Evolutionary conservation across 148 eudicot genomes (phyloP), one percentile per base, ranked within the genome.

Genomic region (Silene uniflora): DNA sequence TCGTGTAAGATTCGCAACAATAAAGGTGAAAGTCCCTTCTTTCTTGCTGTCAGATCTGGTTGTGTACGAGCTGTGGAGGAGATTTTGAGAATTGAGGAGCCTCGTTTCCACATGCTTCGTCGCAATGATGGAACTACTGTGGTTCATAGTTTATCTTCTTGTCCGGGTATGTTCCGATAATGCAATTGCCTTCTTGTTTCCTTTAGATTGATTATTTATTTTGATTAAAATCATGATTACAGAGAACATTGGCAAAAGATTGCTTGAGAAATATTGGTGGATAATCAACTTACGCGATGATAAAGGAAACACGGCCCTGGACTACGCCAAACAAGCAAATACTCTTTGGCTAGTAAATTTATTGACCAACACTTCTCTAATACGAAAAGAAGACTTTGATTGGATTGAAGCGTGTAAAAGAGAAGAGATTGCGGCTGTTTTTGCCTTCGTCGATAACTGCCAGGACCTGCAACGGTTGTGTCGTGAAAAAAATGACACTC

Each of bases 381-480:
- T 73, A 56, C 52, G 35, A 17, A 27, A 58, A 17, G 54, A 58
- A 39, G n/a, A 29, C 10, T 56, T 35, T 32, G 54, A 58, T 73
- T 73, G 66, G 66, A 59, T 73, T 60, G 42, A 7, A 47, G 77
- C 81, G 17, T 79, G 77, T 6, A 25, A 60, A 66, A 42, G 22
- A 8, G 67, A 74, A 22, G 73, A 73, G 8, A 54, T 10, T 0
- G 1, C 1, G 24, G 49, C 69, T 21, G 23, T 79, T 14, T 3
- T 58, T 3, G 61, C 67, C 39, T 67, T 66, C 22, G 27, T 47
- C 5, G 32, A 63, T 0, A 61, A 8, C 13, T 79, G 73, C 13
- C 18, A 68, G n/a, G 67, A 79, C 69, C 67, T 79, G 13, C 4
- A 4, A 14, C 18, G 5, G 32, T 11, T n/a, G 19, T 79, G 81